A percentile compares a stretch with the other conserved stretches of the same genome.
These are phyloP conservation scores for Pistacia vera DNA, from an alignment of 345 rosid genomes.

Conservation along the genomic window DNA sequence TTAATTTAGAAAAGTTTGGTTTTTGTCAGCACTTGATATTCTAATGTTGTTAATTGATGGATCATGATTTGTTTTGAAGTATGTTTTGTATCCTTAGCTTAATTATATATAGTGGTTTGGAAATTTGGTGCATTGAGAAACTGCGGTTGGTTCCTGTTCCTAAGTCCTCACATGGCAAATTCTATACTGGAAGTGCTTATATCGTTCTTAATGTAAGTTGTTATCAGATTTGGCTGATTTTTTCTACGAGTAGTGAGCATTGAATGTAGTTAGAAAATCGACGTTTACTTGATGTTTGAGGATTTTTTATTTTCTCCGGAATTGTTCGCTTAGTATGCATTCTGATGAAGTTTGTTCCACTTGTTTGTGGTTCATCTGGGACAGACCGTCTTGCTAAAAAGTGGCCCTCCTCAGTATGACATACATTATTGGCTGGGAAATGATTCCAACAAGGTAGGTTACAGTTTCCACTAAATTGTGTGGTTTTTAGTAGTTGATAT, in stretches of 20 bases:
- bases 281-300: neutral
- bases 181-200: slow-evolving; percentile 71
- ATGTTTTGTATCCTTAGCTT: slow-evolving; percentile 19
- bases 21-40: neutral
- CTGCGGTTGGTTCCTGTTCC: slow-evolving; percentile 54
- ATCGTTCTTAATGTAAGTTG: slow-evolving; percentile 61
- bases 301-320: neutral
- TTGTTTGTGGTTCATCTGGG: slow-evolving; percentile 10
- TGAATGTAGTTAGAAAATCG: neutral
- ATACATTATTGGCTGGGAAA: slow-evolving; percentile 89
- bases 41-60: neutral
- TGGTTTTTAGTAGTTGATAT: neutral
- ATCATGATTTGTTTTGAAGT: neutral
- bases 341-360: neutral
- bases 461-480: neutral
- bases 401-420: slow-evolving; percentile 55
- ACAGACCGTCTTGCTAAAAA: slow-evolving; percentile 64
- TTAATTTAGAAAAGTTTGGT: neutral
- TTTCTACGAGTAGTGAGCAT: neutral
- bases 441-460: slow-evolving; percentile 55
- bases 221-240: neutral
- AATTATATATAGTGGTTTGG: slow-evolving; percentile 54
- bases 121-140: slow-evolving; percentile 77
- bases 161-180: slow-evolving; percentile 65
- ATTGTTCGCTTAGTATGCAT: neutral